phyloP scores from a whole-genome alignment of 805 yeast genomes.

The Isabelozyma pseudorhagii region DNA sequence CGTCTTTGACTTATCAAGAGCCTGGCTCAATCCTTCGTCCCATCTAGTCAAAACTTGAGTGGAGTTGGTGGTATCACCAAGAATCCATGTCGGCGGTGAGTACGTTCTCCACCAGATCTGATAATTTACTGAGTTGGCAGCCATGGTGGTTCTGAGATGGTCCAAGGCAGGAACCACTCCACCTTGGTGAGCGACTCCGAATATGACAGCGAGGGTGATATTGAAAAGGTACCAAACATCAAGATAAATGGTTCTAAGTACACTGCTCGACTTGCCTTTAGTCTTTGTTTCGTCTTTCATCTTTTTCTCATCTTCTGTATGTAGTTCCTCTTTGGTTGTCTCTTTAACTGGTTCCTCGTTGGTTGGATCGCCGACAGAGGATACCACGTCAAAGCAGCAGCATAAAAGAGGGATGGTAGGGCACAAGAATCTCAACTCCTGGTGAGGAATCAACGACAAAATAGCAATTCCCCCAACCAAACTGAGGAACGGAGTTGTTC shows the following conservation, averaged over 20 bases:
- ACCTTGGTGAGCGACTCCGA: slow-evolving; percentile 88
- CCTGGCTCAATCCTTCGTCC: slow-evolving; percentile 7
- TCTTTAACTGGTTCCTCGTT: not conserved
- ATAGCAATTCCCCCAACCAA: slow-evolving; percentile 57
- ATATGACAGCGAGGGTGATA: slow-evolving; percentile 49
- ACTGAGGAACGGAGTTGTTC: slow-evolving; percentile 56
- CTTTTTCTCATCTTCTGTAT: not conserved
- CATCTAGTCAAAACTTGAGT: slow-evolving; percentile 12
- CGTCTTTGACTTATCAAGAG: slow-evolving; percentile 1
- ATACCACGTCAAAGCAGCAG: slow-evolving; percentile 50
- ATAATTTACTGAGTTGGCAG: slow-evolving; percentile 18
- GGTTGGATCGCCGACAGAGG: not conserved
- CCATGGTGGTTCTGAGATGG: slow-evolving; percentile 6
- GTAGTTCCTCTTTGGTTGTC: not conserved
- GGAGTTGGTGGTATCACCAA: slow-evolving; percentile 27
- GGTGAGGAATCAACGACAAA: slow-evolving; percentile 82
- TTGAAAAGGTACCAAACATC: slow-evolving; percentile 66
- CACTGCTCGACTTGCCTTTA: not conserved
- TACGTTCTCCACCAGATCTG: slow-evolving; percentile 93
- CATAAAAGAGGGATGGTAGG: slow-evolving; percentile 75
- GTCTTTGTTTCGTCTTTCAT: not conserved
- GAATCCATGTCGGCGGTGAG: slow-evolving; percentile 88
- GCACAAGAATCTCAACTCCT: slow-evolving; percentile 82
- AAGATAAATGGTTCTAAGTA: slow-evolving; percentile 14
- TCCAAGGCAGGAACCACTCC: slow-evolving; percentile 75